Evolutionary conservation across 306 rosid species (phyloP).

Genomic region (Aeschynomene evenia): DNA sequence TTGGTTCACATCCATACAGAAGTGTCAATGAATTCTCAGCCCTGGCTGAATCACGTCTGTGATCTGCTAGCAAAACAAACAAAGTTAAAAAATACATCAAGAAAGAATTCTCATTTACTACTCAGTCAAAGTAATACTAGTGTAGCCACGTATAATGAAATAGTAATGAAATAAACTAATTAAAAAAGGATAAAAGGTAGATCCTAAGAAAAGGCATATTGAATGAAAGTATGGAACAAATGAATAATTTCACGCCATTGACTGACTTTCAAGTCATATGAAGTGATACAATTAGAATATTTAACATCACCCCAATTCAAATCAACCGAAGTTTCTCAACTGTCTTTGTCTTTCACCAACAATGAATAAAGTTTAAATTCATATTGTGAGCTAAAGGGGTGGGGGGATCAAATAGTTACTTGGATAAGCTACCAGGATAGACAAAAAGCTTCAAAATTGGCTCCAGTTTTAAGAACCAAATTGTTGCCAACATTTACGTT

Average conservation of each 20-base stretch:
- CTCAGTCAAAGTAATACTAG: neutral
- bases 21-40: slow-evolving; percentile 83
- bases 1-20: slow-evolving; percentile 75
- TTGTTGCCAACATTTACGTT: neutral
- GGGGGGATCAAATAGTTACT: neutral
- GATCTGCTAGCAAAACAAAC: slow-evolving; percentile 50
- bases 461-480: neutral
- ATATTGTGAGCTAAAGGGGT: neutral
- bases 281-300: neutral
- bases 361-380: neutral
- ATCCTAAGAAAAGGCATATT: neutral
- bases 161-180: neutral
- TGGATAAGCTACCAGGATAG: neutral
- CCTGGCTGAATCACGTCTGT: slow-evolving; percentile 74
- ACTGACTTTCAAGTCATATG: neutral
- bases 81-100: neutral
- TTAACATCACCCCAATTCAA: neutral
- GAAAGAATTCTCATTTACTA: slow-evolving; percentile 20
- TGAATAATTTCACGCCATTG: neutral
- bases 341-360: neutral
- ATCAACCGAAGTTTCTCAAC: neutral
- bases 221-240: no score
- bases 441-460: neutral
- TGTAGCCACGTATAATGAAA: neutral
- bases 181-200: neutral